A percentile compares a stretch with the other conserved stretches of the same genome.
These are phyloP conservation scores for Leccinum variicolor DNA, from an alignment of 768 basidiomycete genomes.

Conservation along the genomic window DNA sequence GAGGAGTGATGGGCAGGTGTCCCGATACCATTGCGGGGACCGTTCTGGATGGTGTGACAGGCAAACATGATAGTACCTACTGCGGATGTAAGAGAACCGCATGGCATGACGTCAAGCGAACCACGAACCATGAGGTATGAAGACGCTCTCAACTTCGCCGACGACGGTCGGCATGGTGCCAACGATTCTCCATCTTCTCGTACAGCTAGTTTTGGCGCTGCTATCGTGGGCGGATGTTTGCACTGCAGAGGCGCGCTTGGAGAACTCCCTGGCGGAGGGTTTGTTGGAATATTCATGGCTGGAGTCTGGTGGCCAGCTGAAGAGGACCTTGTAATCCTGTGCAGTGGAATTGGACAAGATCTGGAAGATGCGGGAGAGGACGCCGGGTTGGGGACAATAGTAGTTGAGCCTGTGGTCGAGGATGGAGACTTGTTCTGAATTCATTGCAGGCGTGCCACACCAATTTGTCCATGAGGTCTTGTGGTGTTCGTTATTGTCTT, in stretches of 20 bases:
- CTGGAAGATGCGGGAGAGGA: slow-evolving; percentile 71
- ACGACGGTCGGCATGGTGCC: slow-evolving; percentile 59
- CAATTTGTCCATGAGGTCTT: slow-evolving; percentile 85
- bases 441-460: slow-evolving; percentile 77
- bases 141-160: slow-evolving; percentile 79
- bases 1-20: slow-evolving; percentile 21
- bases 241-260: slow-evolving; percentile 64
- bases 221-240: slow-evolving; percentile 50
- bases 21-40: slow-evolving; percentile 18
- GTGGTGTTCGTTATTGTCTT: slow-evolving; percentile 70
- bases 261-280: slow-evolving; percentile 44
- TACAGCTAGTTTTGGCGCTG: slow-evolving; percentile 84
- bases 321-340: slow-evolving; percentile 51
- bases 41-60: slow-evolving; percentile 34
- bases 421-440: slow-evolving; percentile 50
- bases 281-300: slow-evolving; percentile 37
- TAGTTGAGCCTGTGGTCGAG: slow-evolving; percentile 57
- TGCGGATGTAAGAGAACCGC: slow-evolving; percentile 21
- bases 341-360: slow-evolving; percentile 56
- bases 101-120: slow-evolving; percentile 36
- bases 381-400: slow-evolving; percentile 48
- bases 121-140: slow-evolving; percentile 80
- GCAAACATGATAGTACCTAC: slow-evolving; percentile 40
- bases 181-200: slow-evolving; percentile 74
- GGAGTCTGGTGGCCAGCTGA: slow-evolving; percentile 76